Evolutionary conservation across 2,329 filamentous ascomycete genomes (phyloP).

Genomic region (Alternaria viburni): DNA sequence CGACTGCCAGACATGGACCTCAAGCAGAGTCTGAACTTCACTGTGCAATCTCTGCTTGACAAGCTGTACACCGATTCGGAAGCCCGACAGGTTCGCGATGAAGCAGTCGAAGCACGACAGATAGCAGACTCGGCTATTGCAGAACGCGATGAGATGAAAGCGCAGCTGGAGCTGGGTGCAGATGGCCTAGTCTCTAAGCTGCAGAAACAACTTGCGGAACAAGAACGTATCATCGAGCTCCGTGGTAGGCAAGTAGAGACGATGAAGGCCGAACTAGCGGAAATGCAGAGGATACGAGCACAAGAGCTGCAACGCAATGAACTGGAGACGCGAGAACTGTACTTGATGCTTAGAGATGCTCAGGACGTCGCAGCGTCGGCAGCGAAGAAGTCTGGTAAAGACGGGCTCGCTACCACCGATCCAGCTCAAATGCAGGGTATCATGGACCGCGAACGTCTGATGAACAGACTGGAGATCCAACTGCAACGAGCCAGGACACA

Average conservation of each 20-base stretch:
- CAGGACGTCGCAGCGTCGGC: constrained; percentile 94
- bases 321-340: constrained; percentile 92
- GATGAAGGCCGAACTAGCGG: constrained; percentile 87
- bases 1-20: constrained; percentile 95
- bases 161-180: constrained; percentile 86
- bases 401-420: constrained; percentile 66
- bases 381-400: constrained; percentile 65
- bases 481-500: constrained; percentile 97
- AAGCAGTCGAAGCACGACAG: constrained; percentile 86
- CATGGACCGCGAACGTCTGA: constrained; percentile 86
- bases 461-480: constrained; percentile 93
- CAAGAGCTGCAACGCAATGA: constrained; percentile 95
- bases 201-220: constrained; percentile 93
- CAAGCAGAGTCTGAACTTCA: constrained; percentile 97
- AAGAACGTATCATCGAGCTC: constrained; percentile 86
- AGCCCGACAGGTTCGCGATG: constrained; percentile 88
- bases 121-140: constrained; percentile 95
- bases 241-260: constrained; percentile 85
- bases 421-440: constrained; percentile 87
- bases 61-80: constrained; percentile 97
- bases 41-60: constrained; percentile 92
- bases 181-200: constrained; percentile 92
- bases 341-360: constrained; percentile 96
- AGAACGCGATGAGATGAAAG: constrained; percentile 92
- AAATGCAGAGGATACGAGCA: constrained; percentile 81